These are phyloP conservation scores for Fusarium aywerte DNA, from an alignment of 2,329 filamentous ascomycete genomes.

Conservation along the genomic window DNA sequence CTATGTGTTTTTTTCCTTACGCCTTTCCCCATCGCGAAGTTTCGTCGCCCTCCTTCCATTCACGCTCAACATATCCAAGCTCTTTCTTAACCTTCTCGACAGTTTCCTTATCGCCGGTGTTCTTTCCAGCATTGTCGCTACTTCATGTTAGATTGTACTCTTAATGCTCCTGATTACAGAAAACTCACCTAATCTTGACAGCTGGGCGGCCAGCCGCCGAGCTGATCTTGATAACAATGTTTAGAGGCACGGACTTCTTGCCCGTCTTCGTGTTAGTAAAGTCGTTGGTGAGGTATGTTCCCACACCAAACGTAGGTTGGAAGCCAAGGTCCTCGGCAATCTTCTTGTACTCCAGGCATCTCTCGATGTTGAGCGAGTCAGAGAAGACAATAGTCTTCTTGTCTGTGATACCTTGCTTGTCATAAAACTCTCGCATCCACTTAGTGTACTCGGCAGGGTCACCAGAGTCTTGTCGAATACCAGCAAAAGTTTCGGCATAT, in stretches of 20 bases:
- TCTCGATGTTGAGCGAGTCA: slow-evolving; percentile 90
- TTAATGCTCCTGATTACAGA: neutral
- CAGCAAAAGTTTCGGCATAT: slow-evolving; percentile 84
- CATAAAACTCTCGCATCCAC: slow-evolving; percentile 83
- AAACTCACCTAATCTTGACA: slow-evolving; percentile 79
- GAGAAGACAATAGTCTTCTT: slow-evolving; percentile 95
- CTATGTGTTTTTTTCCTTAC: slow-evolving; percentile 19
- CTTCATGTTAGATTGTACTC: slow-evolving; percentile 23
- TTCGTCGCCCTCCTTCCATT: slow-evolving; percentile 87
- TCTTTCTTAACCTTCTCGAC: slow-evolving; percentile 86
- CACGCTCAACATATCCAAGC: slow-evolving; percentile 85
- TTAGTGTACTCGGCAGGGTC: slow-evolving; percentile 84
- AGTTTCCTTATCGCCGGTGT: slow-evolving; percentile 84
- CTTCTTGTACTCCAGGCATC: slow-evolving; percentile 89
- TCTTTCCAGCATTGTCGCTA: slow-evolving; percentile 88
- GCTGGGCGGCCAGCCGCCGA: slow-evolving; percentile 83
- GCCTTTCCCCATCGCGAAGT: slow-evolving; percentile 78
- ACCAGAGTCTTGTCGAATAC: slow-evolving; percentile 90
- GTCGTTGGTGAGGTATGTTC: slow-evolving; percentile 96
- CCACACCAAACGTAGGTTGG: slow-evolving; percentile 89
- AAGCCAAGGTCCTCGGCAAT: slow-evolving; percentile 84
- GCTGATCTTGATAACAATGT: slow-evolving; percentile 97
- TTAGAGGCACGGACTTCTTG: slow-evolving; percentile 88
- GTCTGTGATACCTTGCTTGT: slow-evolving; percentile 76
- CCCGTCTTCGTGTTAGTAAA: slow-evolving; percentile 78